A percentile compares a stretch with the other conserved stretches of the same genome.
These are phyloP conservation scores for Asterionellopsis glacialis DNA, from an alignment of 108 stramenopile species.

Conservation along the genomic window DNA sequence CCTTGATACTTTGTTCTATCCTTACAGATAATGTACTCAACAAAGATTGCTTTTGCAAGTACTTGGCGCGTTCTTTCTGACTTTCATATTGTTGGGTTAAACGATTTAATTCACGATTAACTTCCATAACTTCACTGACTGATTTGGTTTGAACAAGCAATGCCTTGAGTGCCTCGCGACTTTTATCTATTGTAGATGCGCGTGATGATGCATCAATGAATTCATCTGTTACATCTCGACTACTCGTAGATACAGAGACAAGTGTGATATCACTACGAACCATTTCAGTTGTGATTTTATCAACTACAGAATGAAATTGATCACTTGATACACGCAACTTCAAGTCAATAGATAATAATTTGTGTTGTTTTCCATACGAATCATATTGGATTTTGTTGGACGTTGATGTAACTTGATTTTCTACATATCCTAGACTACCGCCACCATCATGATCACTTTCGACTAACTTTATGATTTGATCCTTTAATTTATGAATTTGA, in stretches of 20 bases:
- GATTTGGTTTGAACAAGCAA: background rate
- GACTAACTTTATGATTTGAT: background rate
- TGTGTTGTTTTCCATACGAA: background rate
- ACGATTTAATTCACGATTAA: conserved; percentile 4
- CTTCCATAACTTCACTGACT: conserved; percentile 11
- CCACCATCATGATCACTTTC: background rate
- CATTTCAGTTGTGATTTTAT: background rate
- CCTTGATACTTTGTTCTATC: background rate
- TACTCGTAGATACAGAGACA: background rate
- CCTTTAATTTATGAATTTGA: background rate
- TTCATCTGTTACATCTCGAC: conserved; percentile 9
- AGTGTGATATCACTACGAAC: background rate
- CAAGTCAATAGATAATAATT: background rate
- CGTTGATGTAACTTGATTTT: background rate
- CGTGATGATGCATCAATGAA: conserved; percentile 8
- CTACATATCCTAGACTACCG: background rate
- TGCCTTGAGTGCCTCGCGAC: conserved; percentile 6
- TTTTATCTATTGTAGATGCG: conserved; percentile 3
- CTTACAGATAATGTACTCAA: conserved; percentile 1
- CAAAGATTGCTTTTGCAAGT: conserved; percentile 4
- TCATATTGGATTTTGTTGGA: background rate
- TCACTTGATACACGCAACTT: conserved; percentile 3
- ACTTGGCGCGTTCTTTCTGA: background rate
- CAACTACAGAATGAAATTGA: background rate
- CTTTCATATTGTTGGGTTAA: conserved; percentile 12